phyloP scores from a whole-genome alignment of 208 protist species.

The Leptomonas pyrrhocoris region DNA sequence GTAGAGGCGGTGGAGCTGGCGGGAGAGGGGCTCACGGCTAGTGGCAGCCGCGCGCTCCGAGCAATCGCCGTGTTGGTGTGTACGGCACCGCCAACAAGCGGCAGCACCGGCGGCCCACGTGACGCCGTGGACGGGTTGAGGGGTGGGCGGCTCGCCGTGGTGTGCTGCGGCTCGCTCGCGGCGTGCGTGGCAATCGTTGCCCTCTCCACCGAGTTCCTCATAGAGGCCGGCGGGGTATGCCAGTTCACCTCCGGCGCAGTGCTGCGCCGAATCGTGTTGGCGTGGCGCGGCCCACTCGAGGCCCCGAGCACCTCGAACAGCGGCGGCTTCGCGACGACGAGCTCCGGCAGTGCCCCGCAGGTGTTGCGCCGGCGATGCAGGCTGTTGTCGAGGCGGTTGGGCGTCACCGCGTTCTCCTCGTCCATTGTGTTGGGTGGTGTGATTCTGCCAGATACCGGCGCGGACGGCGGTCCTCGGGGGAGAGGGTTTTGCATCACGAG shows the following conservation, averaged over 20 bases:
- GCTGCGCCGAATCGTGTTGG: conserved; percentile 12
- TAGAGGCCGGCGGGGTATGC: conserved; percentile 15
- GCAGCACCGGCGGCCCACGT: not conserved
- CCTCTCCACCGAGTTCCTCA: conserved; percentile 9
- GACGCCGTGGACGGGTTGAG: not conserved
- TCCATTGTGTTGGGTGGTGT: not conserved
- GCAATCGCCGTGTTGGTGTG: conserved; percentile 11
- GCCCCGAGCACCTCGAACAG: not conserved
- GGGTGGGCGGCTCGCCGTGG: not conserved
- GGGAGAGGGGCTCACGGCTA: not conserved
- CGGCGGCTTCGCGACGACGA: not conserved
- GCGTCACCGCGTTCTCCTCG: not conserved
- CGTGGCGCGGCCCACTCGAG: not conserved
- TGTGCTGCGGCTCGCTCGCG: conserved; percentile 16
- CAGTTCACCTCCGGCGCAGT: not conserved
- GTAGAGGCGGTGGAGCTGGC: not conserved
- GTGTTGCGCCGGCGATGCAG: conserved; percentile 15
- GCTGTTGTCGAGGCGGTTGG: not conserved
- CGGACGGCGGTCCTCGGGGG: not conserved
- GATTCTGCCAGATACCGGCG: not conserved
- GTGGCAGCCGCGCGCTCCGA: conserved; percentile 7
- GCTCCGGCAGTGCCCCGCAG: conserved; percentile 1
- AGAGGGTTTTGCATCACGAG: not conserved
- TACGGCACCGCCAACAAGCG: not conserved
- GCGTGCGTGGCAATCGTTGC: conserved; percentile 11